Base-by-base conservation (phyloP, 495 filamentous ascomycete genomes). In the Neurospora sp. region DNA sequence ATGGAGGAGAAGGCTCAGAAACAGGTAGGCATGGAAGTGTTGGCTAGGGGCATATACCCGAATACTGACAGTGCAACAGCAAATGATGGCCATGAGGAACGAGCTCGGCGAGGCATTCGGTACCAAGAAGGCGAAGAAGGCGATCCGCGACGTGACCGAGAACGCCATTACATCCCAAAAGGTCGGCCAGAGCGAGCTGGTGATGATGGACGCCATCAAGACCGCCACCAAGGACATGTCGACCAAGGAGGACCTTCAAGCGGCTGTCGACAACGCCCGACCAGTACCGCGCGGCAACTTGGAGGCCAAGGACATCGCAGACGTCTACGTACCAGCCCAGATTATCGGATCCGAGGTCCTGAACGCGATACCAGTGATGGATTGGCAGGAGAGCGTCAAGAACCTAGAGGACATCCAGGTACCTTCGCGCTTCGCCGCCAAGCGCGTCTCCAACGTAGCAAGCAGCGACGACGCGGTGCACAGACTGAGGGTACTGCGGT, bases 81-180 rank as follows among this genome's bases (percentile, higher is more conserved):
- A 66, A 66, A 84, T 87, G 76, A 83, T 86, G 76, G 86, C 88
- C 38, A 85, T 85, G 78, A 88, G 88, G 74, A 90, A 88, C 61
- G 88, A 89, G 42, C 90, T 99, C 6, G 96, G 94, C 74, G 88
- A 93, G 77, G 90, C 91, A 69, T 99, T 99, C 83, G 96, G 96
- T 75, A 97, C 94, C 41, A 96, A 93, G 84, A 96, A 96, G 83
- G 90, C 96, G 3, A 91, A 92, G 85, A 97, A 97, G 82, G 91
- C 91, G 2, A 89, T 95, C 73, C 88, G 87, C 37, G 89, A 91
- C 40, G 83, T 91, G 69, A 90, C 92, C 31, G 89, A 93, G 78
- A 97, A 97, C 75, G 92, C 93, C 46, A 93, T 97, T 73, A 76
- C 80, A 20, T 81, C 81, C 71, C 73, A 70, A 78, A 86, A 53